Base-by-base conservation (phyloP, 768 basidiomycete species). In the Tylopilus plumbeoviolaceoides region DNA sequence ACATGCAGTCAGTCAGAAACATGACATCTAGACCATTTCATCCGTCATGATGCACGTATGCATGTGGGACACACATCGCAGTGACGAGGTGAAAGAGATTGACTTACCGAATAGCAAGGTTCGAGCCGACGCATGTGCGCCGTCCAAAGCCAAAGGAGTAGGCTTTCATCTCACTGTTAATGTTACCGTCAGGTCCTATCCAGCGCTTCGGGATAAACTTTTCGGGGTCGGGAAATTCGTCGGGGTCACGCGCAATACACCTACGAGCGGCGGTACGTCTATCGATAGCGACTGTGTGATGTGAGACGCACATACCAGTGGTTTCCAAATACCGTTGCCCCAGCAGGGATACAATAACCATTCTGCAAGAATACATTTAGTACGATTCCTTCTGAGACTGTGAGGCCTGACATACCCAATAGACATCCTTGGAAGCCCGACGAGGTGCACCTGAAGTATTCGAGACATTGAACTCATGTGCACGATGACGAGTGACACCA, bases 111-210 rank as follows among this genome's bases (percentile, higher is more conserved):
- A 53, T 17, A 10, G 62, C 62, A 4, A 63, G 52, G 48, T 59
- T 61, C 10, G 62, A 64, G 38, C 62, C 62, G n/a, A 63, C 62
- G 30, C 62, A 63, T 0, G 56, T 63, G 9, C 64, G 60, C 1
- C 81, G 63, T 20, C 81, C 82, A 59, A 80, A 82, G 0, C 82
- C 81, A 47, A 82, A 84, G 5, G 76, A 68, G 55, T 73, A 82
- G 0, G 74, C 67, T 58, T 75, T 78, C 10, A 82, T 54, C 31
- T 81, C 80, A 14, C 75, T 75, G 20, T 78, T 76, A 9, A 83
- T 53, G 25, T 63, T 70, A 0, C 78, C 78, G 0, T 79, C 70
- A 5, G 58, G 53, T 35, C 50, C 57, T 17, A 83, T 51, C 83
- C 83, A 86, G 15, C 83, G 70, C 54, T 78, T 73, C 1, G 82